Base-by-base conservation (phyloP, 768 basidiomycete genomes). In the Russula sp. region DNA sequence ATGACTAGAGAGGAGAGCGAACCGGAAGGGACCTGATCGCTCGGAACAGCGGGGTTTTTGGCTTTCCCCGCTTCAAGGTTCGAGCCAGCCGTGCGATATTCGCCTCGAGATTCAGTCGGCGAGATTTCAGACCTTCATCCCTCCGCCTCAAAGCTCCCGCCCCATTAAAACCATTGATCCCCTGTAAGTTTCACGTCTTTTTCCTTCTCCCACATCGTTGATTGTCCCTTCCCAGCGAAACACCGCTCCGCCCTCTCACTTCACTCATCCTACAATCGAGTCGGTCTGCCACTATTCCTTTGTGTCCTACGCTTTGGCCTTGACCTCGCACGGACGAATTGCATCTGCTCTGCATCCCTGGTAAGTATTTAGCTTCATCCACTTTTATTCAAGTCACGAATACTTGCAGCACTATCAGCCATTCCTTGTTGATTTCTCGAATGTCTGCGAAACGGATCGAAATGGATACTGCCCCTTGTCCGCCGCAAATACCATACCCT, bases 11-110 rank as follows among this genome's bases (percentile, higher is more conserved):
- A 27, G 27, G 52, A 27, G 18, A 58, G 56, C 18, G 48, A 59
- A 44, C 52, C 55, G 35, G 48, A 53, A 44, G 49, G 45, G 62
- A 66, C 52, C 57, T 66, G 62, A 64, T 66, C 65, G 11, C 40
- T 49, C 61, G 64, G 61, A 65, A 55, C 47, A 51, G 57, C 57
- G 51, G 57, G 56, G 53, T 59, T 58, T 57, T 58, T 57, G 39
- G 58, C 34, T 42, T 34, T 55, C 37, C 1, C 63, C 61, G 54
- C 37, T 49, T 27, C 34, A 14, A 40, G 31, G 52, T 52, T 37
- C 50, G 49, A 57, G 50, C 50, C 27, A 57, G 11, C 59, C 39
- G 20, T 35, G 34, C 50, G 53, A 35, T 55, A 53, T 55, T 20
- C 39, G 45, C 47, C 53, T 60, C 57, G 6, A 65, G 64, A 65